Percentiles rank a stretch among this genome's conserved stretches.
Evolutionary conservation across 2,329 filamentous ascomycete species (phyloP).

Genomic region (Scortechinia acanthostroma): DNA sequence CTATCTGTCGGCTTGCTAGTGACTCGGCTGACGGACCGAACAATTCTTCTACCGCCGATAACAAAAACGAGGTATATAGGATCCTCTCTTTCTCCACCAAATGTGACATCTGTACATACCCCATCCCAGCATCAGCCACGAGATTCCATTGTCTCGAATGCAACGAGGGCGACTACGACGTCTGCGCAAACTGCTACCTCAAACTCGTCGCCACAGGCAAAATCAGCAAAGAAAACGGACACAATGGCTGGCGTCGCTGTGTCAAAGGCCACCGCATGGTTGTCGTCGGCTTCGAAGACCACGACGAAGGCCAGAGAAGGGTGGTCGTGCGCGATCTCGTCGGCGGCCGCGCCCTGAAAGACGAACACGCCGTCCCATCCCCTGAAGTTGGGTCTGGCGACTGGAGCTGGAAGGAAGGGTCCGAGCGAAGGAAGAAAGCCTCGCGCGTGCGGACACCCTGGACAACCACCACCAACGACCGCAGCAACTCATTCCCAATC

Average conservation of each 20-base stretch:
- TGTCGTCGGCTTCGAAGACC: conserved; percentile 68
- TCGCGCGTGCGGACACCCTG: conserved; percentile 15
- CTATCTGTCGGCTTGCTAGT: conserved; percentile 42
- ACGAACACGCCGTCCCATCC: conserved; percentile 35
- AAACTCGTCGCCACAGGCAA: conserved; percentile 54
- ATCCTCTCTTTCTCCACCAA: conserved; percentile 66
- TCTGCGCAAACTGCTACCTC: conserved; percentile 74
- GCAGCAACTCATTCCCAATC: too few relatives aligned
- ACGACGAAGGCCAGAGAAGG: conserved; percentile 58
- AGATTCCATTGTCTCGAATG: conserved; percentile 78
- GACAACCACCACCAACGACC: conserved; percentile 2
- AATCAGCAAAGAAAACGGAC: conserved; percentile 70
- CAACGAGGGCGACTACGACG: conserved; percentile 76
- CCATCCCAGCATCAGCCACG: conserved; percentile 62
- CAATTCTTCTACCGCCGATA: conserved; percentile 38
- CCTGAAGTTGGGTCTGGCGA: conserved; percentile 18
- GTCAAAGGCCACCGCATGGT: conserved; percentile 77
- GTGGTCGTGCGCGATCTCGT: conserved; percentile 68
- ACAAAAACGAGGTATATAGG: conserved; percentile 42
- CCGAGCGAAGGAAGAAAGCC: conserved; percentile 21
- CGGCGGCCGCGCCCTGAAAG: conserved; percentile 65
- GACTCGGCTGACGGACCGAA: conserved; percentile 31
- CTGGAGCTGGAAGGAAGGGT: conserved; percentile 31
- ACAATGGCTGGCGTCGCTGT: conserved; percentile 78
- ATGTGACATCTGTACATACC: conserved; percentile 72